These are phyloP conservation scores for Funneliformis mosseae DNA, from an alignment of 192 early-diverging fungal species.

Conservation along the genomic window DNA sequence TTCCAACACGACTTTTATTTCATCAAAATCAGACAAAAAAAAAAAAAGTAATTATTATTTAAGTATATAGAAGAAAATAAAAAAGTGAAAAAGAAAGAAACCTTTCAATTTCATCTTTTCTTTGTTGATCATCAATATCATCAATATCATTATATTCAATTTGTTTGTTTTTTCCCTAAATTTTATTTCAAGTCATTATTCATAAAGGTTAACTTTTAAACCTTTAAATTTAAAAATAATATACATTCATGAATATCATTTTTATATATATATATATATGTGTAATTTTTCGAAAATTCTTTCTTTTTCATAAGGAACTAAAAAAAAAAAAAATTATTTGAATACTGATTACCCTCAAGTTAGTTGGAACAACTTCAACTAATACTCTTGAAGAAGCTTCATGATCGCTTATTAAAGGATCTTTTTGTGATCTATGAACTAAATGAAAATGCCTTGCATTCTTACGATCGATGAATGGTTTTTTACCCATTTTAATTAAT, in stretches of 20 bases:
- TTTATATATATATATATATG: too few relatives aligned
- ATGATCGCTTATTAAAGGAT: conserved; percentile 85
- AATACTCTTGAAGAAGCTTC: conserved; percentile 79
- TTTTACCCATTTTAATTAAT: conserved; percentile 55
- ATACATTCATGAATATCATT: too few relatives aligned
- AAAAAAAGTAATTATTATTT: not conserved
- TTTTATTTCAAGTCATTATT: too few relatives aligned
- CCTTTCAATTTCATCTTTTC: conserved; percentile 6
- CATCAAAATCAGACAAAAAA: not conserved
- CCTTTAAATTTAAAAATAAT: too few relatives aligned
- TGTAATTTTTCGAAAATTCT: too few relatives aligned
- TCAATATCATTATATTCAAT: not conserved
- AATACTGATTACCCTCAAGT: conserved; percentile 48
- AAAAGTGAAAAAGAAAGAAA: not conserved
- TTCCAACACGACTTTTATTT: conserved; percentile 50
- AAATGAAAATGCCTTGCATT: conserved; percentile 85
- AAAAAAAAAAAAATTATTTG: not conserved
- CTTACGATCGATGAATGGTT: conserved; percentile 88
- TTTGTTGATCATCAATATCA: not conserved
- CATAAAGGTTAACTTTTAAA: too few relatives aligned
- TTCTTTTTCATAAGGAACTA: not conserved
- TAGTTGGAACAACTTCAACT: conserved; percentile 72
- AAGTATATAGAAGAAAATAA: not conserved
- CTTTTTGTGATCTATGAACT: conserved; percentile 94
- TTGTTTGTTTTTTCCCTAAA: conserved; percentile 37